Evolutionary conservation across 2,329 filamentous ascomycete genomes (phyloP).

Genomic region (Lecanicillium sp.): DNA sequence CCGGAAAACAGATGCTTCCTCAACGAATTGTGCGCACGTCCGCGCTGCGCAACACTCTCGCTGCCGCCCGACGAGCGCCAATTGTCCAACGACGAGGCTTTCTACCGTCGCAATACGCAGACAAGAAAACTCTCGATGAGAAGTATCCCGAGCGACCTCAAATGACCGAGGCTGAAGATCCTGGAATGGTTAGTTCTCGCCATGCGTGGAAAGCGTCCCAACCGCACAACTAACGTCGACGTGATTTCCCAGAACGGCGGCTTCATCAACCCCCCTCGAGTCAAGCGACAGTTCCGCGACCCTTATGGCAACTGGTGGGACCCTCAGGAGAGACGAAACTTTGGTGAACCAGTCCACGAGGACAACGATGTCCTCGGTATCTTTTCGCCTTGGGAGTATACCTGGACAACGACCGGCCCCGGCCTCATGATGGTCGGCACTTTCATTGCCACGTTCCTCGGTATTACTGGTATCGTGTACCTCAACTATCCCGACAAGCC

Average conservation of each 20-base stretch:
- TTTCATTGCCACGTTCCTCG: conserved; percentile 58
- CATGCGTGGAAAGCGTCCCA: no score
- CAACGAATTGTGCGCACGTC: conserved; percentile 48
- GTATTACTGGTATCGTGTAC: conserved; percentile 60
- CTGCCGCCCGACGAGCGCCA: conserved; percentile 41
- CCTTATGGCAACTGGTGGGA: conserved; percentile 95
- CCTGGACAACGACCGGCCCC: conserved; percentile 65
- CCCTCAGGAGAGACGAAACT: conserved; percentile 94
- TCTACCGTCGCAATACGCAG: conserved; percentile 41
- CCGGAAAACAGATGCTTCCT: conserved; percentile 47
- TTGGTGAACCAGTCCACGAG: conserved; percentile 92
- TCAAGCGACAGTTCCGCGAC: conserved; percentile 90
- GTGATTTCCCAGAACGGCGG: conserved; percentile 81
- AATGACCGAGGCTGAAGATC: conserved; percentile 55
- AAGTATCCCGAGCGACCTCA: conserved; percentile 42
- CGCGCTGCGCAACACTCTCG: conserved; percentile 34
- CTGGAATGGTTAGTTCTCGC: conserved; percentile 56
- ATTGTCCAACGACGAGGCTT: conserved; percentile 50
- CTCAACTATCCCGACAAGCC: conserved; percentile 64
- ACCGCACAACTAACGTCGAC: no score
- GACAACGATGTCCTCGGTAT: conserved; percentile 90
- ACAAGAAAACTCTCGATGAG: conserved; percentile 39
- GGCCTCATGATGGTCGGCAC: conserved; percentile 59
- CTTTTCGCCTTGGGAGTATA: conserved; percentile 85
- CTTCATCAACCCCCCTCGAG: conserved; percentile 68